Evolutionary conservation across 2,329 filamentous ascomycete species (phyloP).

Genomic region (Mariannaea sp.): DNA sequence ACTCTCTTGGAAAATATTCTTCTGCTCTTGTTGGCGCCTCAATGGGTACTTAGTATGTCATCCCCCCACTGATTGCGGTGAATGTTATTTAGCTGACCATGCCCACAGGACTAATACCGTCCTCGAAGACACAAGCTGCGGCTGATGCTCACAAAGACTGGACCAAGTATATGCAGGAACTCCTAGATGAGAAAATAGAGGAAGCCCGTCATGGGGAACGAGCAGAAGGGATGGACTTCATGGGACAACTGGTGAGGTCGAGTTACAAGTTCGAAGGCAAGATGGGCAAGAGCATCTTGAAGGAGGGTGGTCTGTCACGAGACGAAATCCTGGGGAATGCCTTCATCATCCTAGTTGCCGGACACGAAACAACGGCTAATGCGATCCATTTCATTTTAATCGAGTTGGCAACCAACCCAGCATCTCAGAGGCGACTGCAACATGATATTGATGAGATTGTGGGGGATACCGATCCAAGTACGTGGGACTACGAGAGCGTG

Average conservation of each 20-base stretch:
- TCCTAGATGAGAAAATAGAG: slow-evolving; percentile 64
- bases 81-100: slow-evolving; percentile 16
- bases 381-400: slow-evolving; percentile 73
- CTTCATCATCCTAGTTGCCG: slow-evolving; percentile 71
- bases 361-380: slow-evolving; percentile 82
- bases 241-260: slow-evolving; percentile 55
- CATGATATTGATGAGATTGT: slow-evolving; percentile 70
- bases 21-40: slow-evolving; percentile 63
- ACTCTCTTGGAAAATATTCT: slow-evolving; percentile 67
- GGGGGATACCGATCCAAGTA: slow-evolving; percentile 57
- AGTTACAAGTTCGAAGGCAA: slow-evolving; percentile 39
- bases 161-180: slow-evolving; percentile 70
- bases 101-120: slow-evolving; percentile 50
- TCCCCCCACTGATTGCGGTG: neutral
- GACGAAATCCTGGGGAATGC: slow-evolving; percentile 75
- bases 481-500: slow-evolving; percentile 73
- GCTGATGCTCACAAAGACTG: slow-evolving; percentile 65
- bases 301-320: slow-evolving; percentile 53
- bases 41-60: slow-evolving; percentile 57
- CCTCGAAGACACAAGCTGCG: slow-evolving; percentile 56
- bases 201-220: slow-evolving; percentile 44
- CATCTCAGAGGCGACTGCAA: slow-evolving; percentile 69
- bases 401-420: slow-evolving; percentile 68
- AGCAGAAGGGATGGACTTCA: slow-evolving; percentile 55
- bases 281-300: slow-evolving; percentile 12